Evolutionary conservation across 208 protist genomes (phyloP).

Genomic region (Vickermania spadyakhi): DNA sequence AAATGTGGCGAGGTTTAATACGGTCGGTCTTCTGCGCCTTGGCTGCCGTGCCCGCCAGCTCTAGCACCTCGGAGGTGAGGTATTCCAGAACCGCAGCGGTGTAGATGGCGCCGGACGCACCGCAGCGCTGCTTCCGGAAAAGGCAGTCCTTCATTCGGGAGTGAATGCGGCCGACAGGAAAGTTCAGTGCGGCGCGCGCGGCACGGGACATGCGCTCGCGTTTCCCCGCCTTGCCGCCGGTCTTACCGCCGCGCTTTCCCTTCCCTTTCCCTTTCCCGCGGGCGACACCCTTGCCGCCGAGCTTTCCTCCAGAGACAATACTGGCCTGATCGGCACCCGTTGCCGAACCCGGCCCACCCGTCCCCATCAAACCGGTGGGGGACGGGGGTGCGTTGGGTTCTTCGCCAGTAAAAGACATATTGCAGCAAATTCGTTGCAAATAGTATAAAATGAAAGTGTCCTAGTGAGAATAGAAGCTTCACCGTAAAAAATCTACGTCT

Average conservation of each 20-base stretch:
- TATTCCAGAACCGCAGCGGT: constrained; percentile 98
- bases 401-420: constrained; percentile 73
- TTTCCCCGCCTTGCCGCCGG: constrained; percentile 77
- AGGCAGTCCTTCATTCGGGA: constrained; percentile 95
- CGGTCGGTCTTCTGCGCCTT: constrained; percentile 97
- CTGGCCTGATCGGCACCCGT: constrained; percentile 74
- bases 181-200: constrained; percentile 87
- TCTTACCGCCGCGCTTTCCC: constrained; percentile 81
- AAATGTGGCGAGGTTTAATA: constrained; percentile 98
- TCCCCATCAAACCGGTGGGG: constrained; percentile 32
- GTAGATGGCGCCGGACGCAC: constrained; percentile 97
- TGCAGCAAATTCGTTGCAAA: not conserved
- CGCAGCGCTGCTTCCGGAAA: constrained; percentile 92
- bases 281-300: constrained; percentile 75
- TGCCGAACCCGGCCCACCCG: constrained; percentile 40
- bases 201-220: constrained; percentile 82
- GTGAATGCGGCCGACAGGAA: constrained; percentile 98
- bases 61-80: constrained; percentile 97
- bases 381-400: constrained; percentile 15
- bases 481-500: too few species aligned
- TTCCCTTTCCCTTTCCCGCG: constrained; percentile 89
- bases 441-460: too few species aligned
- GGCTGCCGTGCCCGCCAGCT: constrained; percentile 96
- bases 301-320: constrained; percentile 79
- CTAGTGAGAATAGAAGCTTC: too few species aligned